A percentile compares a stretch with the other conserved stretches of the same genome.
Evolutionary conservation across 2,329 filamentous ascomycete genomes (phyloP).

Genomic region (Aspergillus sp.): DNA sequence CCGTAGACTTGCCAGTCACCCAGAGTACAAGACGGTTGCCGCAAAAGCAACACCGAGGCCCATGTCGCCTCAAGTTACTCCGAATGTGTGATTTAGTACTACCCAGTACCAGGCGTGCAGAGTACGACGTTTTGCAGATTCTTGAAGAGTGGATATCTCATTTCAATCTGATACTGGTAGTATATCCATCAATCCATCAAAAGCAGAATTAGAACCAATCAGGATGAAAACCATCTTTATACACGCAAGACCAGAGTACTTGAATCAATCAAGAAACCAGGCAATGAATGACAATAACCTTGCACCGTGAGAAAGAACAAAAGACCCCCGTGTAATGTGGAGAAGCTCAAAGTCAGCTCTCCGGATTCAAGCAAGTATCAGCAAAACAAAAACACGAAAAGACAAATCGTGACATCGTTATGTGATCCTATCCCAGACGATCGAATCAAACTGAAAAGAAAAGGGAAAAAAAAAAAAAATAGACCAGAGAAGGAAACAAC

Average conservation of each 20-base stretch:
- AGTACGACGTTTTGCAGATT: no score
- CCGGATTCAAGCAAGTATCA: neutral
- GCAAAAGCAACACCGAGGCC: no score
- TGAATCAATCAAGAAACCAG: neutral
- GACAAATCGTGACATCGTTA: conserved; percentile 30
- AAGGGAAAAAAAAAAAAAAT: conserved; percentile 6
- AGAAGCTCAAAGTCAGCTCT: neutral
- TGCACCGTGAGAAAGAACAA: neutral
- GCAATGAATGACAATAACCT: neutral
- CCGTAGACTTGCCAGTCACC: no score
- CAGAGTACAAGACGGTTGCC: no score
- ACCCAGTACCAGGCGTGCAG: no score
- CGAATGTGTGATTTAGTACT: no score
- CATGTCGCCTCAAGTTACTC: no score
- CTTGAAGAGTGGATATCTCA: no score
- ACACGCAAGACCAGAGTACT: neutral
- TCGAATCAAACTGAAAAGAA: conserved; percentile 4
- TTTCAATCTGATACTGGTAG: no score
- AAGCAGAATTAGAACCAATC: no score
- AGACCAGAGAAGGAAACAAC: conserved; percentile 11
- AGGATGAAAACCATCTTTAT: no score
- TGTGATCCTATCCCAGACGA: conserved; percentile 8
- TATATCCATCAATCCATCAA: no score
- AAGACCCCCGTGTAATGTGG: neutral
- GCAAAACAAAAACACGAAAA: conserved; percentile 15